Percentiles rank a stretch among this genome's conserved stretches.
These are phyloP conservation scores for Peribolospora baueri DNA, from an alignment of 768 basidiomycete genomes.

Conservation along the genomic window DNA sequence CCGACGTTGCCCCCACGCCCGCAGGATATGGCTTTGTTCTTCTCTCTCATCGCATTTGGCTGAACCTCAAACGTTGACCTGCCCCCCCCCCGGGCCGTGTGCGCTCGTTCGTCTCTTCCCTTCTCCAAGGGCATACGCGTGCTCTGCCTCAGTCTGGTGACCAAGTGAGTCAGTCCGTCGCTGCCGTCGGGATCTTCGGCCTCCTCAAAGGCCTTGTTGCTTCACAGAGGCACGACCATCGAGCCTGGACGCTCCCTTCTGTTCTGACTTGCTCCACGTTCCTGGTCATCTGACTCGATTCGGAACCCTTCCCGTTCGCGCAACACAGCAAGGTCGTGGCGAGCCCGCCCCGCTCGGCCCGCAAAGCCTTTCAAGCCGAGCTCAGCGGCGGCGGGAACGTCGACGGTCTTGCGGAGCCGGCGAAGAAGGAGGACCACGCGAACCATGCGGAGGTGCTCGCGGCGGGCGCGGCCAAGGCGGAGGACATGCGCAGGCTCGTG, in stretches of 20 bases:
- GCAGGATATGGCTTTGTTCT: neutral
- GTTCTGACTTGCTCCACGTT: too few relatives aligned
- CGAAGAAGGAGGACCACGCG: constrained; percentile 15
- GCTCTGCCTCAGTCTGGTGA: neutral
- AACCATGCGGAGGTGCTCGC: constrained; percentile 58
- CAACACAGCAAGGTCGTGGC: too few relatives aligned
- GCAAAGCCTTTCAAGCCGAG: neutral
- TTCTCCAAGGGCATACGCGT: neutral
- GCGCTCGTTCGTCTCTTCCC: neutral
- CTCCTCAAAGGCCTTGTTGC: neutral
- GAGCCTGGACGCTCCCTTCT: too few relatives aligned
- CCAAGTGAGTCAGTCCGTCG: too few relatives aligned
- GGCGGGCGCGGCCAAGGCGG: constrained; percentile 40
- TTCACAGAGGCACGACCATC: too few relatives aligned
- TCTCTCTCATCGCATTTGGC: neutral
- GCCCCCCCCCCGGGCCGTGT: neutral
- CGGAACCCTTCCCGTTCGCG: too few relatives aligned
- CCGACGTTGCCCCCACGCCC: neutral
- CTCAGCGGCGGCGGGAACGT: constrained; percentile 22
- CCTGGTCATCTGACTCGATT: too few relatives aligned
- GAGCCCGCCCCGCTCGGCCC: too few relatives aligned
- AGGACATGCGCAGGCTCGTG: constrained; percentile 46
- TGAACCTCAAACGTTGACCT: too few relatives aligned
- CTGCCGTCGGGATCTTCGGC: neutral
- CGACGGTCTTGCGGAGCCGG: constrained; percentile 24